Conservation (phyloP, 768 basidiomycete species). For the Hygrocybe punicea region DNA sequence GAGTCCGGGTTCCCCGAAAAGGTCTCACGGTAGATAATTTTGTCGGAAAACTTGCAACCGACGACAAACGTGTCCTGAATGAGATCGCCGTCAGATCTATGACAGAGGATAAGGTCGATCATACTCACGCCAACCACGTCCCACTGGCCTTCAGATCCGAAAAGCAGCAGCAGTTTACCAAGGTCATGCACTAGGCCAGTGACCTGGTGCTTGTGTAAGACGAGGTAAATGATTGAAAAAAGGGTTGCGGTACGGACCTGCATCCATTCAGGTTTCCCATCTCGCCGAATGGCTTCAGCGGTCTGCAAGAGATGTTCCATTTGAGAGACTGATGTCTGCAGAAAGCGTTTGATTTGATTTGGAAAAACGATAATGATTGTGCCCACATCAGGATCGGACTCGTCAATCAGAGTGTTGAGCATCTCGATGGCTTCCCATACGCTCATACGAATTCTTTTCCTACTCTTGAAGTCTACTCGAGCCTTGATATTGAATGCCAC, state of each 20-base stretch:
- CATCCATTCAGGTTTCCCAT: constrained; percentile 92
- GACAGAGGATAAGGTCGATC: background rate
- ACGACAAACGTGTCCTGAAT: constrained; percentile 58
- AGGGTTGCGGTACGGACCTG: constrained; percentile 44
- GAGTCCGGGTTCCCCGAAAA: constrained; percentile 72
- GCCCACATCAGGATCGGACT: constrained; percentile 84
- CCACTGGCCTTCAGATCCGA: constrained; percentile 89
- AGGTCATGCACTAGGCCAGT: constrained; percentile 86
- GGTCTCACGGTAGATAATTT: constrained; percentile 76
- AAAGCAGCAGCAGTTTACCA: constrained; percentile 81
- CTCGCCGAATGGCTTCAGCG: constrained; percentile 82
- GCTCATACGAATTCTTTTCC: constrained; percentile 70
- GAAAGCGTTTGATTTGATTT: constrained; percentile 17
- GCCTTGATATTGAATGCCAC: constrained; percentile 78
- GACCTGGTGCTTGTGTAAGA: constrained; percentile 41
- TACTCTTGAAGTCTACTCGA: constrained; percentile 68
- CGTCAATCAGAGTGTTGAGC: constrained; percentile 83
- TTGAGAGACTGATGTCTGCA: constrained; percentile 71
- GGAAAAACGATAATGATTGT: background rate
- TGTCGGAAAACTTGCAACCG: constrained; percentile 82
- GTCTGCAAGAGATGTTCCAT: constrained; percentile 91
- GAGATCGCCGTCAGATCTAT: constrained; percentile 11
- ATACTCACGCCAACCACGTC: constrained; percentile 81
- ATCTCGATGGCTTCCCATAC: constrained; percentile 85
- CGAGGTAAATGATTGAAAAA: constrained; percentile 1